Evolutionary conservation across 2,329 filamentous ascomycete species (phyloP).

Genomic region (Blastomyces percursus): DNA sequence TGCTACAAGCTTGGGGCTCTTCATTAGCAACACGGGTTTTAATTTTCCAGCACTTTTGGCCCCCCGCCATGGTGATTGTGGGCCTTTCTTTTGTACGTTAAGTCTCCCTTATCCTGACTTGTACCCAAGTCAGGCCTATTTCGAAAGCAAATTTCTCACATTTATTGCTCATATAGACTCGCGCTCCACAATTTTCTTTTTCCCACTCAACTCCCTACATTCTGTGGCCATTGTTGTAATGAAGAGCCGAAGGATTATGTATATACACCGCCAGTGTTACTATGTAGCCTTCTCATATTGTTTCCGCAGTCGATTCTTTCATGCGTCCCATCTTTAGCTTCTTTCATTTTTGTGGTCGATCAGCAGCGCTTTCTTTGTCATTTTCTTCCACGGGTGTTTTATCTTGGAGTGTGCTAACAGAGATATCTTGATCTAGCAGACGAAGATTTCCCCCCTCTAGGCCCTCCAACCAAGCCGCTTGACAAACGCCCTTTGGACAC

Average conservation of each 20-base stretch:
- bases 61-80: constrained; percentile 25
- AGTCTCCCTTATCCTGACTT: constrained; percentile 37
- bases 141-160: constrained; percentile 38
- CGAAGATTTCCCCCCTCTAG: constrained; percentile 39
- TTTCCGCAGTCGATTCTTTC: constrained; percentile 12
- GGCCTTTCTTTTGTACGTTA: constrained; percentile 39
- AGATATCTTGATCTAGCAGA: constrained; percentile 22
- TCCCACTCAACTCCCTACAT: constrained; percentile 10
- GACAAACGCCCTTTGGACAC: constrained; percentile 16
- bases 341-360: constrained; percentile 12
- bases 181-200: constrained; percentile 15
- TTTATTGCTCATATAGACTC: constrained; percentile 34
- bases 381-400: constrained; percentile 1
- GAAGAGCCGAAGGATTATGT: constrained; percentile 11
- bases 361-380: constrained; percentile 7
- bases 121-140: constrained; percentile 32
- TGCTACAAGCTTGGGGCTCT: constrained; percentile 23
- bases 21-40: constrained; percentile 26
- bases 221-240: constrained; percentile 19
- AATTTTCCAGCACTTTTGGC: constrained; percentile 25
- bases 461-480: constrained; percentile 24
- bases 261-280: constrained; percentile 8
- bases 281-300: constrained; percentile 15
- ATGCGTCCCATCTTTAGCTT: constrained; percentile 13
- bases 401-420: constrained; percentile 20